phyloP scores from a whole-genome alignment of 768 basidiomycete genomes.

The Phaeotremella fagi region DNA sequence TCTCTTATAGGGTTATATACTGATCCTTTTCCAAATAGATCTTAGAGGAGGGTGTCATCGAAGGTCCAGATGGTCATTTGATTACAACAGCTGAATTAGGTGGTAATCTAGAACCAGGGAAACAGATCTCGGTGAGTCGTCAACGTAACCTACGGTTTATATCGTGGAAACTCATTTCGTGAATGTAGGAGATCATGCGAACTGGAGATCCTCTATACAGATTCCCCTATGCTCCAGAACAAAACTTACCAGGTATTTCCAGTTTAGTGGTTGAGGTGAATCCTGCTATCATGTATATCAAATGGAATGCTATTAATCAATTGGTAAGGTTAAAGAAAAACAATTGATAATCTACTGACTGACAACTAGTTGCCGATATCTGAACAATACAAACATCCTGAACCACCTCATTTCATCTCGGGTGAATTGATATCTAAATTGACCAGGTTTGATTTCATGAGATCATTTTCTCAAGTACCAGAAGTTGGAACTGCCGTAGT shows the following conservation, averaged over 20 bases:
- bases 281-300: conserved; percentile 72
- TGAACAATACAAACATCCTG: conserved; percentile 57
- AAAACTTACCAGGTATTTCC: too few relatives aligned
- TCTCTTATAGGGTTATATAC: too few relatives aligned
- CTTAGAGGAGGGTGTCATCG: conserved; percentile 74
- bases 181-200: too few relatives aligned
- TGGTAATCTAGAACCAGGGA: conserved; percentile 68
- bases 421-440: conserved; percentile 62
- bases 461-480: conserved; percentile 57
- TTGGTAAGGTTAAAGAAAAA: conserved; percentile 58
- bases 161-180: too few relatives aligned
- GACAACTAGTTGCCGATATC: conserved; percentile 58
- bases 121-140: conserved; percentile 60
- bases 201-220: too few relatives aligned
- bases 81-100: conserved; percentile 72
- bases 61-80: conserved; percentile 62
- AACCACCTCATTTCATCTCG: conserved; percentile 73
- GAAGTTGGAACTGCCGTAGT: neutral
- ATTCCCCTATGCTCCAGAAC: too few relatives aligned
- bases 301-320: conserved; percentile 86
- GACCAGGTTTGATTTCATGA: conserved; percentile 59
- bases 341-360: neutral
- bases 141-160: too few relatives aligned
- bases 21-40: conserved; percentile 56
- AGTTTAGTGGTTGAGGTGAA: conserved; percentile 66